These are phyloP conservation scores for Vinca minor DNA, from an alignment of 257 asterid genomes.

Conservation along the genomic window DNA sequence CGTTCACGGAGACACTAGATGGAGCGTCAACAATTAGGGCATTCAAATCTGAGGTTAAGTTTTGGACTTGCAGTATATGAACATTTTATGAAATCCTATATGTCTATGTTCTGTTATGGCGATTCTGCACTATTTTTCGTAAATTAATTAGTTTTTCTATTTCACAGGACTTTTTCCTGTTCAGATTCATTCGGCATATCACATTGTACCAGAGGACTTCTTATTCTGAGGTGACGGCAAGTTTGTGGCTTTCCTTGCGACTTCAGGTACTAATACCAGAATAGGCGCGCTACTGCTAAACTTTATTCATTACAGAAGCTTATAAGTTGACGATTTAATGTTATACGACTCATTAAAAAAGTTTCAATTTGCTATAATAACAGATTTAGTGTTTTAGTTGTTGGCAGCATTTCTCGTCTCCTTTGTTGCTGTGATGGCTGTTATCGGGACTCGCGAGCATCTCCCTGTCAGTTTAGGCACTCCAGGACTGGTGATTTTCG, in stretches of 20 bases:
- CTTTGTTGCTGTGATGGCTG: constrained; percentile 89
- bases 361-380: constrained; percentile 13
- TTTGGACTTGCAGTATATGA: not conserved
- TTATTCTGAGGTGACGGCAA: constrained; percentile 79
- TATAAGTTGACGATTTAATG: not conserved
- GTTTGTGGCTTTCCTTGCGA: constrained; percentile 96
- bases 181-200: constrained; percentile 55
- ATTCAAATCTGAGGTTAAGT: constrained; percentile 56
- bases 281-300: not conserved
- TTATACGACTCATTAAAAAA: not conserved
- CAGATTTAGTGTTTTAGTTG: constrained; percentile 34
- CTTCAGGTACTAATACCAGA: constrained; percentile 58
- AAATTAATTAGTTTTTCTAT: constrained; percentile 11
- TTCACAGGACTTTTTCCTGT: constrained; percentile 59
- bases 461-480: constrained; percentile 77
- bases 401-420: constrained; percentile 86
- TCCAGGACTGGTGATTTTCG: constrained; percentile 76
- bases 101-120: not conserved
- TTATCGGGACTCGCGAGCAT: constrained; percentile 61
- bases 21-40: constrained; percentile 94
- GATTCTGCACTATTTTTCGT: not conserved
- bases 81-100: not conserved
- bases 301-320: not conserved
- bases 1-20: constrained; percentile 86
- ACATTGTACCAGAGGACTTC: constrained; percentile 74